Evolutionary conservation across 1,284 basidiomycete species (phyloP), one percentile per base, ranked within the genome.

Genomic region (Malassezia yamatoensis): DNA sequence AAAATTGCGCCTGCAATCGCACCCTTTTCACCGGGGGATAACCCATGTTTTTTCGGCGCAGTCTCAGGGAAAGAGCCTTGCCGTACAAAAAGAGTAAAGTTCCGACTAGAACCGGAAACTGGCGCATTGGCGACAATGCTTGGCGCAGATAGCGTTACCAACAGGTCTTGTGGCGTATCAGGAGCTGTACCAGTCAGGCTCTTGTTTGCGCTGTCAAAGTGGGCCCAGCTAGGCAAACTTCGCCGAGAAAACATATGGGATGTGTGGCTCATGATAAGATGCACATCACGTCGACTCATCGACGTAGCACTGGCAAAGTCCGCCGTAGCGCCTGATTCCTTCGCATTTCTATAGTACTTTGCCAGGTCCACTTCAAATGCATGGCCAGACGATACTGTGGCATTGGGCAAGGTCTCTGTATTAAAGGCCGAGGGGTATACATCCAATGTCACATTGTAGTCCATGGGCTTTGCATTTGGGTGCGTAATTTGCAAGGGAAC

Each of bases 351-450:
- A 16, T 59, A 37, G 46, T 57, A 62, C 18, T 42, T 33, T 13
- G 32, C 46, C n/a, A 61, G 41, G 13, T 49, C 47, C n/a, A 53
- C 35, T 24, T 51, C 34, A 24, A 65, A 61, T 8, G 32, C 29
- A 9, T 58, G 45, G 5, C 59, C 61, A 2, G 48, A n/a, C 13
- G 54, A 40, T 3, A 65, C 49, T 7, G 49, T 51, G 36, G 61
- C 53, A 41, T 63, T 76, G 5, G 83, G 81, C 37, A 88, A 74
- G 12, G 77, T 76, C 16, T 80, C 73, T n/a, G 76, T 63, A 15
- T 79, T 79, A 75, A 90, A 89, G 67, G 81, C 83, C 0, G 86
- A 84, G 5, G 83, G 80, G 18, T 83, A 83, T 21, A 86, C 74
- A 13, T 79, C 44, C 16, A 53, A 8, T 34, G 50, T 33, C 10